Base-by-base conservation (phyloP, 352 stramenopile genomes). In the Phytophthora niederhauseri region DNA sequence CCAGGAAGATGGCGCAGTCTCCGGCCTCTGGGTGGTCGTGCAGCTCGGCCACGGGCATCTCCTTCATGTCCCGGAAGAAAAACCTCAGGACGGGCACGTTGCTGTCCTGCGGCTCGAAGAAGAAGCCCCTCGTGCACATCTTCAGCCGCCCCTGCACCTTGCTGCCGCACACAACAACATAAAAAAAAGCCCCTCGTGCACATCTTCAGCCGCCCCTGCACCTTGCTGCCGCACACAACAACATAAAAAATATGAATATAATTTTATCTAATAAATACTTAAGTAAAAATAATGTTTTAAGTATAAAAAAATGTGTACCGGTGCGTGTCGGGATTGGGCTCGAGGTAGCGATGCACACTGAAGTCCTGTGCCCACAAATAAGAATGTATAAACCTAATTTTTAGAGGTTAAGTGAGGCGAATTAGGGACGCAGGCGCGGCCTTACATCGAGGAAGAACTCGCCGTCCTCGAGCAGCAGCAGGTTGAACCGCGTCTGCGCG, bases 381-480 rank as follows among this genome's bases (percentile, higher is more conserved):
- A 61, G 43, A 69, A 28, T 57, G 57, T 14, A 24, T 17, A 53
- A 26, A 15, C n/a, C 1, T 30, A 9, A 15, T 2, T 28, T 30
- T 28, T 61, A 65, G 36, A 17, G 28, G 15, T 14, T 55, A 24
- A 17, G 24, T 20, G 15, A 0, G 9, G 38, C 0, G 7, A 26
- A 55, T 28, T 52, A 24, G n/a, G n/a, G 8, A 7, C 7, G 9
- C 2, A 6, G 9, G 57, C 76, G 50, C 9, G 41, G 59, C 8
- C 45, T 19, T 80, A 96, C 91, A 88, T 97, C 92, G 26, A 98
- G 90, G 70, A 98, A 98, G 70, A 94, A 97, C 81, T 98, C 95
- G 60, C 93, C 94, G 65, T 98, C 93, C 75, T 98, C 95, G 4
- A 98, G 81, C 49, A 97, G 75, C 61, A 98, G 75, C 68, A 98